A percentile compares a stretch with the other conserved stretches of the same genome.
Conservation (phyloP, 2,329 filamentous ascomycete species). For the Metarhizium humberi region DNA sequence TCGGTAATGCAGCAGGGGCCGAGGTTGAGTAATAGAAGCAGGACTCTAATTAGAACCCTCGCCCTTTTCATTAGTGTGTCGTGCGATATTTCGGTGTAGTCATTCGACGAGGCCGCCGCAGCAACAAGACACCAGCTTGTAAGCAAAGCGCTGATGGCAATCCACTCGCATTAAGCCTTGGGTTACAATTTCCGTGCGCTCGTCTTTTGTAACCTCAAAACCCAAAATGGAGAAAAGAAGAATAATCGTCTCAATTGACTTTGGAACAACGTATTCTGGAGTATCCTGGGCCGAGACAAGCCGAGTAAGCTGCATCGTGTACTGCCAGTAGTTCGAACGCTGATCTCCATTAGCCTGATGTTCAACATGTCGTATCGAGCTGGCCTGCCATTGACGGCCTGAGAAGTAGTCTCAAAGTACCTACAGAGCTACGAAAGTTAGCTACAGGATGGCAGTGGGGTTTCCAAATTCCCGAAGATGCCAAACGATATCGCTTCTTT, state of each 20-base stretch:
- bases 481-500: slow-evolving; percentile 32
- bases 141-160: not conserved
- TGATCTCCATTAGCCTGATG: slow-evolving; percentile 22
- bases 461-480: slow-evolving; percentile 34
- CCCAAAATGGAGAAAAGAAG: slow-evolving; percentile 24
- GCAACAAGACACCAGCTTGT: not conserved
- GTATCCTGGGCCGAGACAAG: slow-evolving; percentile 41
- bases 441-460: slow-evolving; percentile 38
- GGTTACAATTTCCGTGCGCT: not conserved
- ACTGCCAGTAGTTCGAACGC: not conserved
- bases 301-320: slow-evolving; percentile 17
- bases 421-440: slow-evolving; percentile 36
- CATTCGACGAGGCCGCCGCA: not conserved
- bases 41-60: not conserved
- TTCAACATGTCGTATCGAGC: slow-evolving; percentile 30
- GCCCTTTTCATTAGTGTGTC: not conserved
- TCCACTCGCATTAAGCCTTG: not conserved
- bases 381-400: slow-evolving; percentile 30
- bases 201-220: not conserved
- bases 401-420: slow-evolving; percentile 34
- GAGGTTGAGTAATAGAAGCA: not conserved
- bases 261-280: slow-evolving; percentile 47
- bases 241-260: slow-evolving; percentile 45
- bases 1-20: not conserved
- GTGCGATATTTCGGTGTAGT: not conserved